Conservation (phyloP, 345 rosid genomes). For the Brassica incana region DNA sequence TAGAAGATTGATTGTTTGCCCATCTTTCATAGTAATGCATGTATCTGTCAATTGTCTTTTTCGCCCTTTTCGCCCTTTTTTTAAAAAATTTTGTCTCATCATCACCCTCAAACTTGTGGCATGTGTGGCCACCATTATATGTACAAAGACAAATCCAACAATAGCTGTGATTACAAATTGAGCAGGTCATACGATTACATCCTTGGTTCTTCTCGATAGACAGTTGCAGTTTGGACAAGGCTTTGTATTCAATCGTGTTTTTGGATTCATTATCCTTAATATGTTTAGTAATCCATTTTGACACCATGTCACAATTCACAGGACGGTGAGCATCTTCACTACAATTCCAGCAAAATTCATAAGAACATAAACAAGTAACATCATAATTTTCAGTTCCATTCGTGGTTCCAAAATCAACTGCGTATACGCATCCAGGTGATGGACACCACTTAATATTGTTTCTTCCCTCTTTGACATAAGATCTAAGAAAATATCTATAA, state of each 20-base stretch:
- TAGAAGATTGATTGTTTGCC: conserved; percentile 20
- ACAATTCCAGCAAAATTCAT: conserved; percentile 21
- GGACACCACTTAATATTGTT: conserved; percentile 98
- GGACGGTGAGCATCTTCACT: conserved; percentile 34
- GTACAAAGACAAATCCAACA: conserved; percentile 30
- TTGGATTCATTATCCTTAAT: conserved; percentile 17
- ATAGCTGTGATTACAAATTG: conserved; percentile 2
- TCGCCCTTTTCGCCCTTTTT: neutral
- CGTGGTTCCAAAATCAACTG: conserved; percentile 23
- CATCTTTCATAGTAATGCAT: conserved; percentile 30
- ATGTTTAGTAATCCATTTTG: conserved; percentile 3
- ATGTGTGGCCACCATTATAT: neutral
- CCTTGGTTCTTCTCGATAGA: conserved; percentile 32
- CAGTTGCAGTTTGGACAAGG: conserved; percentile 37
- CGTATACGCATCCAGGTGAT: conserved; percentile 86
- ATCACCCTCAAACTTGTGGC: conserved; percentile 44
- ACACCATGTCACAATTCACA: conserved; percentile 27
- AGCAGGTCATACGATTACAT: conserved; percentile 31
- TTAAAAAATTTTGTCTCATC: neutral
- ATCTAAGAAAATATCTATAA: conserved; percentile 33
- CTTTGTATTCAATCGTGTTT: conserved; percentile 29
- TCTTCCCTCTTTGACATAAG: conserved; percentile 72
- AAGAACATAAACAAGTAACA: conserved; percentile 30
- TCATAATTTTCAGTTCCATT: conserved; percentile 3
- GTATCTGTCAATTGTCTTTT: neutral